phyloP scores from a whole-genome alignment of 2,329 filamentous ascomycete species.

The Talaromyces sp. region DNA sequence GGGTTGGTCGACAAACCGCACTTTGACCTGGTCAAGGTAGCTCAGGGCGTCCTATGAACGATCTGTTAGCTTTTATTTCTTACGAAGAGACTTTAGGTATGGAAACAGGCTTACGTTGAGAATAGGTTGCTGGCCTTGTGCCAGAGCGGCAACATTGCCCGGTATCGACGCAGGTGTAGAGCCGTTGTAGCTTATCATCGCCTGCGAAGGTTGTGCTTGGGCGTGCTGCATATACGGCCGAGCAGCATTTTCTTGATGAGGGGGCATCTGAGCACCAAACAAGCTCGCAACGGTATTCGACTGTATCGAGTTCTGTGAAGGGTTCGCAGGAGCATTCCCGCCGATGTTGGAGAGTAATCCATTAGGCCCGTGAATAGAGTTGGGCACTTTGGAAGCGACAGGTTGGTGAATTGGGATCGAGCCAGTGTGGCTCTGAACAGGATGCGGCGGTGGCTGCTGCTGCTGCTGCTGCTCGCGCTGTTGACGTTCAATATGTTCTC shows the following conservation, averaged over 20 bases:
- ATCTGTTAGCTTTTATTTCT: neutral
- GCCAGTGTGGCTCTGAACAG: conserved; percentile 81
- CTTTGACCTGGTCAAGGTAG: conserved; percentile 97
- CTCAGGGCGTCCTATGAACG: conserved; percentile 68
- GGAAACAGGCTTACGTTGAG: conserved; percentile 52
- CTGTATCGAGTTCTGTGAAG: conserved; percentile 52
- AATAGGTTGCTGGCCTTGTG: conserved; percentile 80
- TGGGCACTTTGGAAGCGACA: conserved; percentile 74
- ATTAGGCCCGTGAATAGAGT: conserved; percentile 86
- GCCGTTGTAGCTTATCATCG: conserved; percentile 48
- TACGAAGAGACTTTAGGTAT: conserved; percentile 4
- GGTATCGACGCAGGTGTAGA: conserved; percentile 29
- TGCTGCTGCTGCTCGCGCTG: conserved; percentile 49
- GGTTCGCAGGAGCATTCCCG: conserved; percentile 51
- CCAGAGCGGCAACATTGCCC: conserved; percentile 54
- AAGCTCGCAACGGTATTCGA: conserved; percentile 59
- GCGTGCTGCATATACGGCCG: conserved; percentile 60
- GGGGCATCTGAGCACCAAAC: conserved; percentile 65
- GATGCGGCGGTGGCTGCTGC: conserved; percentile 44
- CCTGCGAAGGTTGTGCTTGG: conserved; percentile 49
- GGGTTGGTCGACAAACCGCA: conserved; percentile 93
- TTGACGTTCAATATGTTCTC: conserved; percentile 58
- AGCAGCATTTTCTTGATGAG: conserved; percentile 49
- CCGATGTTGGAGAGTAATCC: conserved; percentile 76
- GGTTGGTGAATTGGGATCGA: conserved; percentile 93